Percentiles rank a stretch among this genome's conserved stretches.
Conservation (phyloP, 2,329 filamentous ascomycete species). For the Sclerotinia sclerotiorum region DNA sequence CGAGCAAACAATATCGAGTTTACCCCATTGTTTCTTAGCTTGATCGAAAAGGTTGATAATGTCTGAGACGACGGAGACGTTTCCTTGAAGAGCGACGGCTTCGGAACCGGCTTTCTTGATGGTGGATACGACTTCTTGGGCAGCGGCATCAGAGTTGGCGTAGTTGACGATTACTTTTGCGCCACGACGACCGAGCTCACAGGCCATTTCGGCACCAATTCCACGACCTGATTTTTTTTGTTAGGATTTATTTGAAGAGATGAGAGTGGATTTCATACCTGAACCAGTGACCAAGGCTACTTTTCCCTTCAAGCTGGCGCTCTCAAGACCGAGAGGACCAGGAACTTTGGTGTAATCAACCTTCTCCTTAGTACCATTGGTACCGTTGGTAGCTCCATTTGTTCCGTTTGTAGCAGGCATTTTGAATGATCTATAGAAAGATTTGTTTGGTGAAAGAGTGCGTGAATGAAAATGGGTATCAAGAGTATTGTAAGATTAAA, state of each 20-base stretch:
- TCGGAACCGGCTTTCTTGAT: slow-evolving; percentile 56
- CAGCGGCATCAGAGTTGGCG: slow-evolving; percentile 60
- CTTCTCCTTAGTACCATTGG: slow-evolving; percentile 12
- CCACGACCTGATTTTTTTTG: slow-evolving; percentile 51
- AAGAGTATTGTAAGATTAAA: slow-evolving; percentile 15
- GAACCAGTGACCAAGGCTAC: slow-evolving; percentile 40
- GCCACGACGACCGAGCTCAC: slow-evolving; percentile 63
- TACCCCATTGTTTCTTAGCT: slow-evolving; percentile 37
- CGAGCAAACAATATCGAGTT: slow-evolving; percentile 39
- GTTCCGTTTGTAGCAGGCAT: slow-evolving; percentile 26
- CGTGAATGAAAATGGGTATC: background rate
- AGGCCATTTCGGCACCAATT: slow-evolving; percentile 65
- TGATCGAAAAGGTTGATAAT: slow-evolving; percentile 37
- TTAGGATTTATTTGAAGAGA: background rate
- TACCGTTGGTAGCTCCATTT: slow-evolving; percentile 22
- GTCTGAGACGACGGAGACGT: slow-evolving; percentile 53
- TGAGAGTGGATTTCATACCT: slow-evolving; percentile 25
- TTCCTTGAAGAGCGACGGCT: slow-evolving; percentile 57
- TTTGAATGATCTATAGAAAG: slow-evolving; percentile 15
- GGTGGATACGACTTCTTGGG: slow-evolving; percentile 62
- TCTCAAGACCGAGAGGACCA: slow-evolving; percentile 32
- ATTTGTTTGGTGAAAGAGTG: background rate
- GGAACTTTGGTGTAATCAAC: slow-evolving; percentile 22
- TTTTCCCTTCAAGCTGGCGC: slow-evolving; percentile 37
- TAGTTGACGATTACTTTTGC: slow-evolving; percentile 58